Conservation (phyloP, 345 rosid species). For the Rubroshorea leprosula region DNA sequence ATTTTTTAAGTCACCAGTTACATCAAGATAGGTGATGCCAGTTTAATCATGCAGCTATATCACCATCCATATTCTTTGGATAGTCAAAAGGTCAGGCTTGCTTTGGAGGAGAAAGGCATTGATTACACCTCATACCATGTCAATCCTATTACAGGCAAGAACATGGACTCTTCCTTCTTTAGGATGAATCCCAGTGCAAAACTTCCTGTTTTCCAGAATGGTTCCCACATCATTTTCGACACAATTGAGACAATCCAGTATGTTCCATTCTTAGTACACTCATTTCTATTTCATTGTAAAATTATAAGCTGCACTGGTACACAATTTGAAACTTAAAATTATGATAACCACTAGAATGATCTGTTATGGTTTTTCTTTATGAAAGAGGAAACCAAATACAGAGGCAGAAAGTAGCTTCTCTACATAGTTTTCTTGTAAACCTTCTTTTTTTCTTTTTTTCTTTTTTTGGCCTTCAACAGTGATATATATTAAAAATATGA, state of each 20-base stretch:
- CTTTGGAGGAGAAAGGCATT: conserved; percentile 84
- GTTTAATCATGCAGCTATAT: conserved; percentile 72
- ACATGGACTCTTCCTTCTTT: conserved; percentile 78
- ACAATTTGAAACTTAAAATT: conserved; percentile 3
- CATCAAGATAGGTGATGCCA: neutral
- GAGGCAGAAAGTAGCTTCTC: too few species aligned
- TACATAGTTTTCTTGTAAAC: too few species aligned
- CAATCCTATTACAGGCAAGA: conserved; percentile 75
- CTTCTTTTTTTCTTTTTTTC: too few species aligned
- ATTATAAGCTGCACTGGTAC: neutral
- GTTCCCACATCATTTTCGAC: conserved; percentile 60
- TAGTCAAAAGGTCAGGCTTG: conserved; percentile 82
- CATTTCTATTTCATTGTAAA: neutral
- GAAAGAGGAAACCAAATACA: too few species aligned
- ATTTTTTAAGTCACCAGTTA: too few species aligned
- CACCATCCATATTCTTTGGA: conserved; percentile 86
- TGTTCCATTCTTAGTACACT: conserved; percentile 20
- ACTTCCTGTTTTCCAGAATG: conserved; percentile 83
- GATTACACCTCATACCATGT: conserved; percentile 91
- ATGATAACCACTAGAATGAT: too few species aligned
- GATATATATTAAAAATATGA: too few species aligned
- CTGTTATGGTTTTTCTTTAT: too few species aligned
- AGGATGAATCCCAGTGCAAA: conserved; percentile 60
- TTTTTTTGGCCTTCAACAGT: too few species aligned
- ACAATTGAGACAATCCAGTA: conserved; percentile 81